Percentiles rank a stretch among this genome's conserved stretches.
Evolutionary conservation across 768 basidiomycete genomes (phyloP).

Genomic region (Podaxis pistillaris): DNA sequence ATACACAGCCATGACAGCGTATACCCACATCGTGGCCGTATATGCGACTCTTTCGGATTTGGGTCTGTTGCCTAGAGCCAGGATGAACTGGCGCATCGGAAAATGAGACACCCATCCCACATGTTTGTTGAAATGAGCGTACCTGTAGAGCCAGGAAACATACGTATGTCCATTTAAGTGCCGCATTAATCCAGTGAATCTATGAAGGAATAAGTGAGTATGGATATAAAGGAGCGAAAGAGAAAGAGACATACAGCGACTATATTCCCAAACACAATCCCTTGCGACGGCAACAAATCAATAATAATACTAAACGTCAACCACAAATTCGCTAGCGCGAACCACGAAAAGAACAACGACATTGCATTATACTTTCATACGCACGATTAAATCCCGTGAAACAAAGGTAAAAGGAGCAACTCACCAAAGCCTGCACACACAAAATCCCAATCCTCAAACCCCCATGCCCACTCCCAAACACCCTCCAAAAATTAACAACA

Average conservation of each 20-base stretch:
- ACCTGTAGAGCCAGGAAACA: conserved; percentile 64
- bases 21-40: conserved; percentile 78
- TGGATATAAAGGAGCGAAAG: not conserved
- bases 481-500: conserved; percentile 83
- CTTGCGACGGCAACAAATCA: conserved; percentile 65
- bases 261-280: conserved; percentile 49
- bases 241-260: not conserved
- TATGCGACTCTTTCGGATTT: conserved; percentile 83
- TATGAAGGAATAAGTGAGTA: conserved; percentile 23
- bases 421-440: conserved; percentile 84
- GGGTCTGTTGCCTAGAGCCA: conserved; percentile 75
- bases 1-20: conserved; percentile 79
- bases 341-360: conserved; percentile 89
- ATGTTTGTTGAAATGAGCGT: not conserved
- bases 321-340: conserved; percentile 90
- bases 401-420: conserved; percentile 24
- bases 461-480: conserved; percentile 84
- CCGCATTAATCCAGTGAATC: conserved; percentile 88
- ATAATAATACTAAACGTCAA: conserved; percentile 95
- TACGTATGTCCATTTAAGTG: conserved; percentile 83
- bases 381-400: not conserved
- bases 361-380: conserved; percentile 73
- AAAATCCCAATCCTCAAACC: conserved; percentile 94
- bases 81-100: conserved; percentile 44
- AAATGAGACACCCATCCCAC: not conserved